Evolutionary conservation across 148 eudicot species (phyloP), one percentile per base, ranked within the genome.

Genomic region (Rhododendron ovatum): DNA sequence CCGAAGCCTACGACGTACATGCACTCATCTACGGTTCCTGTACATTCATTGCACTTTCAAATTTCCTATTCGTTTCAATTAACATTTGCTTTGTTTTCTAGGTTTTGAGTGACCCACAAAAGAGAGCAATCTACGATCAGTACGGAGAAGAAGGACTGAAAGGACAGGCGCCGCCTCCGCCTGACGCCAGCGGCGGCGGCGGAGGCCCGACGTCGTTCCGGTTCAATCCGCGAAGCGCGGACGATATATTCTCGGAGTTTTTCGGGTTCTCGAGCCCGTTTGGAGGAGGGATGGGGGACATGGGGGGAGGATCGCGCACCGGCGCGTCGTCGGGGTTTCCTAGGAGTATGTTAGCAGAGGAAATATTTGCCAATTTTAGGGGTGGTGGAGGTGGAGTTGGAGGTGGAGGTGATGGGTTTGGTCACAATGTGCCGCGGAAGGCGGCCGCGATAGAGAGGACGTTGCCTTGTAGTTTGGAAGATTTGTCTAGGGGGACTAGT

Each of bases 41-140:
- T 78, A 47, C 26, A 18, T 77, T 7, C 14, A 69, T 26, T 22
- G 18, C 24, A 48, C 82, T 33, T 39, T 7, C 1, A 50, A 47
- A 7, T 47, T 47, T 47, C 50, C 50, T 20, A 1, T 48, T 50
- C 55, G 24, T 14, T 65, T n/a, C 24, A 22, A 53, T 74, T 63
- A 10, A 50, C 69, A 1, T 1, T 48, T 22, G 57, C 33, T 1
- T 61, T 48, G 55, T 28, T 24, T 41, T 80, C 84, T 86, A 95
- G 98, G 96, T 95, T 63, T 85, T 95, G 90, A 95, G 98, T 83
- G 98, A 95, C 87, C 96, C 95, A 2, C 98, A 92, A 39, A 95
- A 95, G 88, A 83, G 98, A 86, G 93, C 91, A 3, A 90, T 94
- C 14, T 95, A 93, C 71, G 98, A 95, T 88, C 96, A 94, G 83